Percentiles rank a stretch among this genome's conserved stretches.
phyloP scores from a whole-genome alignment of 2,329 filamentous ascomycete species.

The Pseudopithomyces maydicus region DNA sequence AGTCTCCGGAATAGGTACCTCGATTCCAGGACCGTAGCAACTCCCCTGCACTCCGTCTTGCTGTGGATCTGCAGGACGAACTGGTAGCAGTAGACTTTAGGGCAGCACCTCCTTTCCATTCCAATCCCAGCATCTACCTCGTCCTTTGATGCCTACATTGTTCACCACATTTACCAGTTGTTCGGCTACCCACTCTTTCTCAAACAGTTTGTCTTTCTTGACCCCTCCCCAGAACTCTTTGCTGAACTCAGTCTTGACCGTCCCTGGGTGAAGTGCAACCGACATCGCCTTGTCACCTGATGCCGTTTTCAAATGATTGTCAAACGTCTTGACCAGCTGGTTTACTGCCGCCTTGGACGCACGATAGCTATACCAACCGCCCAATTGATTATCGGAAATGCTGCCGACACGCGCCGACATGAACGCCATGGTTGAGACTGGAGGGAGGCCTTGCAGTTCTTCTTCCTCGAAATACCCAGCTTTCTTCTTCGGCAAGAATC shows the following conservation, averaged over 20 bases:
- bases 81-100: slow-evolving; percentile 17
- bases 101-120: slow-evolving; percentile 45
- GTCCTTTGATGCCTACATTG: slow-evolving; percentile 62
- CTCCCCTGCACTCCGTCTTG: too few species aligned
- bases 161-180: slow-evolving; percentile 68
- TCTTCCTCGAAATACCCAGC: slow-evolving; percentile 8
- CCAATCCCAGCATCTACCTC: slow-evolving; percentile 49
- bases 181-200: slow-evolving; percentile 68
- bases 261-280: slow-evolving; percentile 78
- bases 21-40: background rate
- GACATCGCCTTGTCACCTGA: slow-evolving; percentile 68
- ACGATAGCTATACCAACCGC: slow-evolving; percentile 84
- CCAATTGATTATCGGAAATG: slow-evolving; percentile 71
- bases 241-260: slow-evolving; percentile 76
- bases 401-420: slow-evolving; percentile 81
- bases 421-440: slow-evolving; percentile 69
- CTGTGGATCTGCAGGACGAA: too few species aligned
- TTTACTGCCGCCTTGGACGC: slow-evolving; percentile 77
- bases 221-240: slow-evolving; percentile 73
- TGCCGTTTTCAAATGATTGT: slow-evolving; percentile 65
- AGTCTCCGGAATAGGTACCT: too few species aligned
- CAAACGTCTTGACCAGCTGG: slow-evolving; percentile 72
- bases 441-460: slow-evolving; percentile 44
- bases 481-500: slow-evolving; percentile 67
- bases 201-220: slow-evolving; percentile 67